Conservation (phyloP, 768 basidiomycete species). For the Leccinum truebloodii region DNA sequence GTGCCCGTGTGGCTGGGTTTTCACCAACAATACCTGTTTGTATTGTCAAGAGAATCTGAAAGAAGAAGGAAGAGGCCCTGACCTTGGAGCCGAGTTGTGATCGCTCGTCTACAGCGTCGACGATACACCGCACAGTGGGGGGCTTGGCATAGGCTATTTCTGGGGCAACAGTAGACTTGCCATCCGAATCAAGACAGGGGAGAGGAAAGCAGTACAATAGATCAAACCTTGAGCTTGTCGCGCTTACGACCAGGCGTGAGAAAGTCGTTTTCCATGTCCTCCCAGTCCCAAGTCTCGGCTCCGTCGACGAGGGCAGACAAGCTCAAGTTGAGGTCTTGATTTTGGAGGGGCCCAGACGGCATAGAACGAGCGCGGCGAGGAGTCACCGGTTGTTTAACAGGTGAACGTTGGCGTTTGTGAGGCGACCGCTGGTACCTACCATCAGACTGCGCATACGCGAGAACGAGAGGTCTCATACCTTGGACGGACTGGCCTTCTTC, state of each 20-base stretch:
- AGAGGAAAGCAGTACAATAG: too few species aligned
- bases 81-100: constrained; percentile 28
- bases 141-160: constrained; percentile 30
- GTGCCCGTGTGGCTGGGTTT: constrained; percentile 40
- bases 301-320: constrained; percentile 56
- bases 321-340: constrained; percentile 39
- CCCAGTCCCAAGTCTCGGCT: constrained; percentile 71
- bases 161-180: constrained; percentile 16
- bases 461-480: constrained; percentile 3
- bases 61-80: not conserved
- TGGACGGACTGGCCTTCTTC: constrained; percentile 32
- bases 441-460: constrained; percentile 1
- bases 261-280: constrained; percentile 52
- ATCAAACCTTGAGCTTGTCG: constrained; percentile 23
- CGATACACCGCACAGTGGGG: constrained; percentile 56
- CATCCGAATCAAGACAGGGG: constrained; percentile 4
- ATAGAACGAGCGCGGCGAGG: constrained; percentile 15
- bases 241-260: constrained; percentile 46
- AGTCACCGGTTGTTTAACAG: constrained; percentile 16
- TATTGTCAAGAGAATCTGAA: not conserved
- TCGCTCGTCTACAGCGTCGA: constrained; percentile 46
- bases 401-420: constrained; percentile 16
- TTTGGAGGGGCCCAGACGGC: not conserved
- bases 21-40: constrained; percentile 52
- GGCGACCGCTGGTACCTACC: constrained; percentile 12